Base-by-base conservation (phyloP, 2,329 filamentous ascomycete species). In the Trichoderma afroharzianum region DNA sequence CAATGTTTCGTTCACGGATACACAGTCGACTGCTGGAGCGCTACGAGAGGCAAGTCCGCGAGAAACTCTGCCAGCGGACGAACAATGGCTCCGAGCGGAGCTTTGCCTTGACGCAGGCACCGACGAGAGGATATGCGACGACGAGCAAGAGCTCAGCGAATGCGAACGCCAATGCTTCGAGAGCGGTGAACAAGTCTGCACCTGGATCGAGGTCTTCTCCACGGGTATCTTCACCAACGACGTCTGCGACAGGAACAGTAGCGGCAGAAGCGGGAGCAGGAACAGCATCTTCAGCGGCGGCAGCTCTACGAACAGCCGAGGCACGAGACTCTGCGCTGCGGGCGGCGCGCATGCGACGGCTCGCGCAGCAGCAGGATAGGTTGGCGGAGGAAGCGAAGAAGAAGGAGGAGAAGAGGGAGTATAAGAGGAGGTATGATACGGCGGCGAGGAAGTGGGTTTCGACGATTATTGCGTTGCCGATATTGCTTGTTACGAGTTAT, bases 401-500 rank as follows among this genome's bases (percentile, higher is more conserved):
- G 58, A 67, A 74, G 68, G 63, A 74, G 59, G 73, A 72, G 36
- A 70, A 77, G 57, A 74, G 80, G 47, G 82, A 83, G 57, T 86
- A 84, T 74, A 78, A 82, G 74, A 76, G 76, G 72, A 81, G 83
- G 53, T 87, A 85, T 76, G 82, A 84, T 68, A 74, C 76, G 47
- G 82, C 84, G 33, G 81, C 83, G 69, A 77, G 84, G 71, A 84
- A 82, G 75, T 88, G 85, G 81, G 78, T 82, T 3, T 79, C 80
- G 26, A 73, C 82, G 8, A 85, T 89, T 74, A 82, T 88, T 69
- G 86, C 85, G 28, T 75, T 88, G 78, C 87, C 87, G 2, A 83
- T 89, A 36, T 75, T 88, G 5, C 72, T 88, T 15, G 86, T 89
- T 63, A 87, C 85, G 30, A 88, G 87, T 26, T 89, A 87, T 73